Evolutionary conservation across 495 filamentous ascomycete genomes (phyloP), one percentile per base, ranked within the genome.

Genomic region (Emericellopsis terricola): DNA sequence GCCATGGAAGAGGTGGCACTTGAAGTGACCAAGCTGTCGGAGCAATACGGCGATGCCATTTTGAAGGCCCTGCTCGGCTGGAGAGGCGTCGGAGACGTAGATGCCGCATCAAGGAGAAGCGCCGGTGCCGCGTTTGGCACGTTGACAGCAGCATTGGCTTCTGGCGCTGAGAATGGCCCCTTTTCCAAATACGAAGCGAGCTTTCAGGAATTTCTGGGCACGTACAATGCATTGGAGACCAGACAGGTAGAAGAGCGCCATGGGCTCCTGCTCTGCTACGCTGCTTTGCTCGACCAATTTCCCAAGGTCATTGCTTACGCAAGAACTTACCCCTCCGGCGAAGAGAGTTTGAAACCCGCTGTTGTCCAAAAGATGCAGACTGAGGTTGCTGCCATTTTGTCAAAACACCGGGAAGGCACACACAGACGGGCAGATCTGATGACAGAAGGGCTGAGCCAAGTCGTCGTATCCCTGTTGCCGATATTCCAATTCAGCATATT

Each of bases 71-170:
- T 93, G 13, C 59, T 92, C n/a, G 70, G 71, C 11, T 96, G 89
- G 89, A 68, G 89, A 47, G 89, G 89, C 3, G 67, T 87, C 29
- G 73, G 78, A 0, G 78, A 84, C 38, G 60, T 67, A 27, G 86
- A 94, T 51, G 62, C 70, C 1, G 60, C 65, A 7, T 77, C 81
- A 13, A 65, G 89, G 37, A 67, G 79, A 45, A 60, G 69, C 28
- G 78, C 84, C 21, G 84, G 81, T 1, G 49, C 46, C 5, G 71
- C 78, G 0, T 70, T 87, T 37, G 81, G 81, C 6, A 45, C 40
- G 3, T 45, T 89, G 17, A 68, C 68, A 15, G 47, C 45, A 17
- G 49, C 64, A 38, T 34, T 62, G 11, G 20, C 33, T 8, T 43
- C 55, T 10, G 15, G 14, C 8, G 34, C 29, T 3, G 32, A 36